These are phyloP conservation scores for Amanita thiersii DNA, from an alignment of 768 basidiomycete genomes.

Conservation along the genomic window DNA sequence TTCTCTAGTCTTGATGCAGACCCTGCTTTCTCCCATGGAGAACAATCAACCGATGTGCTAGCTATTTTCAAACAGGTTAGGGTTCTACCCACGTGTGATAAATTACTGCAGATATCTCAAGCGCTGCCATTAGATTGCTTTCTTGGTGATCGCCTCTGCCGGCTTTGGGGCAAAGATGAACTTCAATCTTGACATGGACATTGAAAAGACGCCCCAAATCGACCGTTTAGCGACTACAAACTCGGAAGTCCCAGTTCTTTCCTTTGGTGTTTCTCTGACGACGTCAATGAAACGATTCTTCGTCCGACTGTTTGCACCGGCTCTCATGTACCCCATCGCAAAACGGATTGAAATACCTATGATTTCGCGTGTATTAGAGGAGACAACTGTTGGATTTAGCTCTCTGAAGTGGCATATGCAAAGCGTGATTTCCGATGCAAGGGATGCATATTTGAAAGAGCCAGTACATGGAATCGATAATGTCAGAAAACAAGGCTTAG, in stretches of 20 bases:
- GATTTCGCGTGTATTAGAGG: slow-evolving; percentile 21
- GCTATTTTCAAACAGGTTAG: slow-evolving; percentile 2
- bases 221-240: slow-evolving; percentile 18
- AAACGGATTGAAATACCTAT: slow-evolving; percentile 23
- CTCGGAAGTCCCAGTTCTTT: slow-evolving; percentile 17
- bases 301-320: slow-evolving; percentile 22
- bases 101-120: slow-evolving; percentile 20
- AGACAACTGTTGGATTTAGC: slow-evolving; percentile 23
- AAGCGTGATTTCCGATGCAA: slow-evolving; percentile 30
- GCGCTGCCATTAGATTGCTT: slow-evolving; percentile 14
- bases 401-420: slow-evolving; percentile 31
- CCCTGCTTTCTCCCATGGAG: not conserved
- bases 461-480: too few relatives aligned
- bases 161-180: slow-evolving; percentile 24
- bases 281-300: slow-evolving; percentile 21
- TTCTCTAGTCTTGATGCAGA: slow-evolving; percentile 25
- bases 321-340: slow-evolving; percentile 24
- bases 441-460: slow-evolving; percentile 21
- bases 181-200: slow-evolving; percentile 12
- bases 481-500: slow-evolving; percentile 8
- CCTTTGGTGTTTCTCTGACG: slow-evolving; percentile 25
- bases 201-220: slow-evolving; percentile 24
- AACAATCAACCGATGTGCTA: not conserved
- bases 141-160: slow-evolving; percentile 32
- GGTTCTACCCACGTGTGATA: slow-evolving; percentile 12